Percentiles rank a stretch among this genome's conserved stretches.
Conservation (phyloP, 2,329 filamentous ascomycete genomes). For the Botrytis fragariae region DNA sequence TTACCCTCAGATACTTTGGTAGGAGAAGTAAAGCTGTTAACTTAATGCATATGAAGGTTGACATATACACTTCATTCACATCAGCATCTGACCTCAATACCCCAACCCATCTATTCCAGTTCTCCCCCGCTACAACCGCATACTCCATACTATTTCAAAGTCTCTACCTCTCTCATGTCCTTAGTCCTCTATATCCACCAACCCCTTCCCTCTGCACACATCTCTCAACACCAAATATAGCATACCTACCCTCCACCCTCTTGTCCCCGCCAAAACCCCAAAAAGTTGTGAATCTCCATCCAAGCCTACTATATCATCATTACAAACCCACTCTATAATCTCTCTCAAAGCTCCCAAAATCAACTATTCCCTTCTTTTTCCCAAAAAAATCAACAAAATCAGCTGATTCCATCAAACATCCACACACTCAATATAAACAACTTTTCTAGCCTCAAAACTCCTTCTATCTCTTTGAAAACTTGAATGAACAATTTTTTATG, state of each 20-base stretch:
- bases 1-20: too few species aligned
- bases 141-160: too few species aligned
- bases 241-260: neutral
- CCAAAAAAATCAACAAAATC: neutral
- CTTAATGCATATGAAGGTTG: neutral
- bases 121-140: neutral
- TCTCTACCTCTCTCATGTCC: too few species aligned
- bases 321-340: fast-evolving
- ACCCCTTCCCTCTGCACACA: neutral
- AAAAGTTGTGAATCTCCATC: neutral
- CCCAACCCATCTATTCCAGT: neutral
- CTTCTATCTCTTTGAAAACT: too few species aligned
- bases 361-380: fast-evolving
- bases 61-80: neutral
- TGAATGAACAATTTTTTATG: fast-evolving
- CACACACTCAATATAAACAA: neutral
- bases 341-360: fast-evolving
- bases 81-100: neutral
- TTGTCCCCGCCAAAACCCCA: neutral
- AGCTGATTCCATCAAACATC: neutral
- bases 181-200: too few species aligned
- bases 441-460: too few species aligned
- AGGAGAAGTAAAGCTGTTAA: neutral
- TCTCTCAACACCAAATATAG: neutral
- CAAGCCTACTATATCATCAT: neutral